These are phyloP conservation scores for Neobulgaria alba DNA, from an alignment of 2,329 filamentous ascomycete species.

Conservation along the genomic window DNA sequence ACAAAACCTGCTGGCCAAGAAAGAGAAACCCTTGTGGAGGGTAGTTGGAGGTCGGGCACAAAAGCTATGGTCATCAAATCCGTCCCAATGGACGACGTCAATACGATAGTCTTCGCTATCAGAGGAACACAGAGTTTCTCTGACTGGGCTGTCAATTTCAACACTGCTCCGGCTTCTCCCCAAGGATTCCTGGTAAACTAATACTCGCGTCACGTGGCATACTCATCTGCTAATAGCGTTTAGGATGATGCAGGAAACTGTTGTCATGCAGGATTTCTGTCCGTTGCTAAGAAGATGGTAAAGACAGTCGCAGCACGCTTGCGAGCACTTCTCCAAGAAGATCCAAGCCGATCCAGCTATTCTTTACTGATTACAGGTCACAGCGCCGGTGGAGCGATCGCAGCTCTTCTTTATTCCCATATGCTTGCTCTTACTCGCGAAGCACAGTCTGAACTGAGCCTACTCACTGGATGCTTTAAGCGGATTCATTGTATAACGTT, in stretches of 20 bases:
- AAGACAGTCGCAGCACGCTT: slow-evolving; percentile 62
- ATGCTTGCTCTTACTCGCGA: slow-evolving; percentile 55
- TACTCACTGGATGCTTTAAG: slow-evolving; percentile 62
- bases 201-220: slow-evolving; percentile 1
- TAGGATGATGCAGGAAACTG: slow-evolving; percentile 65
- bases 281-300: slow-evolving; percentile 68
- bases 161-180: slow-evolving; percentile 57
- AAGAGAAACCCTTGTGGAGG: slow-evolving; percentile 58
- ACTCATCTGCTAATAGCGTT: slow-evolving; percentile 4
- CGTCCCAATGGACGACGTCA: slow-evolving; percentile 66
- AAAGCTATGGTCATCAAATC: slow-evolving; percentile 83
- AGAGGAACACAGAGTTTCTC: slow-evolving; percentile 71
- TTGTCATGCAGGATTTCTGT: slow-evolving; percentile 74
- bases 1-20: slow-evolving; percentile 53
- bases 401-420: slow-evolving; percentile 70
- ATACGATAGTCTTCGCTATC: slow-evolving; percentile 76
- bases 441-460: slow-evolving; percentile 59
- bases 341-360: slow-evolving; percentile 55
- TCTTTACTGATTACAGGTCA: slow-evolving; percentile 80
- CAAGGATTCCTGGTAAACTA: slow-evolving; percentile 51
- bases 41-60: slow-evolving; percentile 65
- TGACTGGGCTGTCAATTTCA: slow-evolving; percentile 81
- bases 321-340: slow-evolving; percentile 60
- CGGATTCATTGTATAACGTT: slow-evolving; percentile 80
- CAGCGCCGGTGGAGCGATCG: slow-evolving; percentile 77